phyloP scores from a whole-genome alignment of 2,329 filamentous ascomycete species.

The Alternaria ventricosa region DNA sequence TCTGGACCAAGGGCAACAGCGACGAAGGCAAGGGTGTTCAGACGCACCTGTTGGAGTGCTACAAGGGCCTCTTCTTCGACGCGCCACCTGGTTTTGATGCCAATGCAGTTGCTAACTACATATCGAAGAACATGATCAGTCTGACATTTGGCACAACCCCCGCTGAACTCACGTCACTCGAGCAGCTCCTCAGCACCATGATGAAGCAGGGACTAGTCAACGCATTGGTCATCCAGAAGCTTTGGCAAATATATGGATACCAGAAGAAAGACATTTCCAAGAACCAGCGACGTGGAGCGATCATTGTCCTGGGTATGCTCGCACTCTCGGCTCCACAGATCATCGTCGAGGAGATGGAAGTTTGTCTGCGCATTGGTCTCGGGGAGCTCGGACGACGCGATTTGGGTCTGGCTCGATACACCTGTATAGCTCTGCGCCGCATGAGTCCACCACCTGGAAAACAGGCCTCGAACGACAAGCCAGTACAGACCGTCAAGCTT shows the following conservation, averaged over 20 bases:
- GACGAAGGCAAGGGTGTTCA: conserved; percentile 99
- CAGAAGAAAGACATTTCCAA: conserved; percentile 88
- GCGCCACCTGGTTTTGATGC: conserved; percentile 85
- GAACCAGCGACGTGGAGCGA: conserved; percentile 87
- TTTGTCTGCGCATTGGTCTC: conserved; percentile 88
- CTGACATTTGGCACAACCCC: conserved; percentile 94
- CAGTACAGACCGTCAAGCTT: conserved; percentile 70
- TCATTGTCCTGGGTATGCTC: conserved; percentile 97
- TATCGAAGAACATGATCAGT: conserved; percentile 98
- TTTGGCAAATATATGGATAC: conserved; percentile 97
- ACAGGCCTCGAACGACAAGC: conserved; percentile 67
- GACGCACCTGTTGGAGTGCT: conserved; percentile 94
- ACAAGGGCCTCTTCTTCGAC: conserved; percentile 94
- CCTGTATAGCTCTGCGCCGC: conserved; percentile 87
- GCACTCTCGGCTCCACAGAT: conserved; percentile 92
- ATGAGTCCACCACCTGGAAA: conserved; percentile 78
- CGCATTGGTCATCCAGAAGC: conserved; percentile 83
- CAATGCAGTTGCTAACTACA: conserved; percentile 93
- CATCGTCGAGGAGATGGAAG: conserved; percentile 92
- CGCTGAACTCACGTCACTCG: conserved; percentile 91
- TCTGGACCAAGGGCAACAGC: conserved; percentile 99
- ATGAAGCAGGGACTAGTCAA: conserved; percentile 91
- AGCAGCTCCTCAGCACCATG: conserved; percentile 95
- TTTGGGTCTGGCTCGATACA: conserved; percentile 89
- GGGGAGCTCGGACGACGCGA: conserved; percentile 81